Conservation (phyloP, 1,139 yeast genomes). For the Pichia sp. region DNA sequence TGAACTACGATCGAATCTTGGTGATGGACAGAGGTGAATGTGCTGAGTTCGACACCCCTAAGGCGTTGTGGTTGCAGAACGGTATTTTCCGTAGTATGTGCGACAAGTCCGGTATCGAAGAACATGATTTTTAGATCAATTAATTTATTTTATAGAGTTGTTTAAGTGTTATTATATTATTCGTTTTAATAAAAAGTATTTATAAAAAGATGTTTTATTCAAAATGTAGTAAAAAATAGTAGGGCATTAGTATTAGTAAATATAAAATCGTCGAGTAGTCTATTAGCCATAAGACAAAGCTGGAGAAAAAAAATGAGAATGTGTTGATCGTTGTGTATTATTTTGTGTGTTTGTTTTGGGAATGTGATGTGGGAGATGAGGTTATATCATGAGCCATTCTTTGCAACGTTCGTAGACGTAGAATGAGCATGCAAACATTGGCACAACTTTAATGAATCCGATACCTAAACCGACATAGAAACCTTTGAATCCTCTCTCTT, state of each 20-base stretch:
- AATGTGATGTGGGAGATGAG: background rate
- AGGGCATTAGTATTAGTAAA: background rate
- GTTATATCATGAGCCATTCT: constrained; percentile 28
- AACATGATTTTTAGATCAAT: constrained; percentile 5
- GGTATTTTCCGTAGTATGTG: constrained; percentile 39
- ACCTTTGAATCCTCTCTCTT: constrained; percentile 78
- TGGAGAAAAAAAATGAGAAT: background rate
- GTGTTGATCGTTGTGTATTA: background rate
- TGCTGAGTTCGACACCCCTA: constrained; percentile 48
- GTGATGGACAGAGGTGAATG: constrained; percentile 3
- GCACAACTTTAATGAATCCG: constrained; percentile 92
- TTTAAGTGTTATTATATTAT: background rate
- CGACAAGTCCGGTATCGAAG: constrained; percentile 33
- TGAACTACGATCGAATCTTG: constrained; percentile 6
- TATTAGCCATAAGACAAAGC: background rate
- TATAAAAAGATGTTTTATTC: background rate
- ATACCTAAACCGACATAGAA: constrained; percentile 92
- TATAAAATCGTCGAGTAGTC: background rate
- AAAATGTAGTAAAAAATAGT: background rate
- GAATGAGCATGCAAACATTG: constrained; percentile 97
- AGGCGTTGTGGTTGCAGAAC: constrained; percentile 36
- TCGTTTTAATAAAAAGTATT: background rate
- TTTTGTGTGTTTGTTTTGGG: background rate
- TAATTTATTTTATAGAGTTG: background rate
- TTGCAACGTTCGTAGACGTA: constrained; percentile 91